Evolutionary conservation across 2,329 filamentous ascomycete genomes (phyloP), one percentile per base, ranked within the genome.

Genomic region (Fusarium incarnatum): DNA sequence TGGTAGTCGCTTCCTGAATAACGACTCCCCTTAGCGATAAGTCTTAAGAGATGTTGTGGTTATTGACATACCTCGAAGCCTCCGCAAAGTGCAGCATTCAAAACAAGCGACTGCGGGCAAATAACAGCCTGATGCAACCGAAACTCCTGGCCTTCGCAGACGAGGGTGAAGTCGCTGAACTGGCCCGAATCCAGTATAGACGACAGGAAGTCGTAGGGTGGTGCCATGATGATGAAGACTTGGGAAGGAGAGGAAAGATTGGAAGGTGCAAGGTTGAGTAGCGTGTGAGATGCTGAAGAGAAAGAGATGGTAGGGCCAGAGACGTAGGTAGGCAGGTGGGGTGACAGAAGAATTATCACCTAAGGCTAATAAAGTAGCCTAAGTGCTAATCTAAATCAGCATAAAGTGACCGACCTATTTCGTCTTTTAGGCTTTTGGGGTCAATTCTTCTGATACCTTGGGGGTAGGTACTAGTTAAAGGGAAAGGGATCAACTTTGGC

Each of bases 31-130:
- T 1, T 6, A 41, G 23, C 13, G 27, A 10, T 10, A 0, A 6
- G 8, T 12, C n/a, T 1, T 9, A 1, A 4, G 20, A 22, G 11
- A 8, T 1, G 6, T 1, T 1, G 6, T 2, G 6, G 2, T 3
- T 6, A 4, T 44, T 10, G n/a, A 22, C 20, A 10, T 30, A 30
- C 46, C 18, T 44, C 13, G 22, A 44, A 44, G 8, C 15, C 41
- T 16, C 41, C 41, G 13, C 20, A 22, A 15, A 44, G 41, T 44
- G 41, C 41, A 20, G 20, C 22, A 23, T 20, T 22, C 4, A 53
- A 41, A n/a, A 30, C 12, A 10, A 7, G 13, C 6, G 49, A 41
- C n/a, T 53, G 25, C 3, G 49, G 49, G 10, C 49, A 53, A 5
- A 53, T 34, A 13, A 53, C 15, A n/a, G 10, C n/a, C 13, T 16